Conservation (phyloP, 176 grass and related monocot species). For the Cocos nucifera region DNA sequence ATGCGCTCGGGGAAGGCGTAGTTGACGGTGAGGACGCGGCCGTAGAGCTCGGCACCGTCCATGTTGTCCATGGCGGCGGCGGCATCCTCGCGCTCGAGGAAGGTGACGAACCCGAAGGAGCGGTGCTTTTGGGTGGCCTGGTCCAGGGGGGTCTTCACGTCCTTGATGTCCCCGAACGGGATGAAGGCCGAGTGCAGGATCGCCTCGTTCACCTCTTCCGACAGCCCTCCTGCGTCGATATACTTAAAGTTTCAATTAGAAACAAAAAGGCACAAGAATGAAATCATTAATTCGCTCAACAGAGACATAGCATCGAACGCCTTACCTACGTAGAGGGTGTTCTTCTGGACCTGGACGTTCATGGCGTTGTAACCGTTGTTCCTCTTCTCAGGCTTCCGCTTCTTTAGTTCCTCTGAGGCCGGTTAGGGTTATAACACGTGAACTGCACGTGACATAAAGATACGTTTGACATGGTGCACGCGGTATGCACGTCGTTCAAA, state of each 20-base stretch:
- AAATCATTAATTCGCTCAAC: too few species aligned
- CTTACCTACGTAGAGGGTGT: constrained; percentile 92
- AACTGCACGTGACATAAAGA: too few species aligned
- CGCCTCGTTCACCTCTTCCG: constrained; percentile 94
- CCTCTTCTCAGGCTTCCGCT: too few species aligned
- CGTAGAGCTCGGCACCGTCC: constrained; percentile 89
- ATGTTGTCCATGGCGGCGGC: constrained; percentile 98
- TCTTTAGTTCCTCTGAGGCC: too few species aligned
- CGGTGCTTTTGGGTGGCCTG: constrained; percentile 96
- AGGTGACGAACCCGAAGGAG: constrained; percentile 96
- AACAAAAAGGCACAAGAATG: too few species aligned
- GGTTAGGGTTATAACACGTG: too few species aligned
- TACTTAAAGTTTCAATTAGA: too few species aligned
- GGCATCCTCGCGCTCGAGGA: constrained; percentile 92
- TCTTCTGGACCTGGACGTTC: constrained; percentile 82
- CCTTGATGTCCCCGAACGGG: constrained; percentile 98
- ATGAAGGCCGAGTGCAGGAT: constrained; percentile 90
- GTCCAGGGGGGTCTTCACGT: constrained; percentile 96
- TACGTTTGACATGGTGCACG: too few species aligned
- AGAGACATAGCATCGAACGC: too few species aligned
- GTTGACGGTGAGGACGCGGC: constrained; percentile 87
- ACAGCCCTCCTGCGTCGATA: constrained; percentile 44
- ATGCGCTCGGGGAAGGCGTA: constrained; percentile 94
- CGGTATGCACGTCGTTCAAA: too few species aligned
- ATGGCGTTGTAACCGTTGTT: constrained; percentile 23